These are phyloP conservation scores for Cruciata laevipes DNA, from an alignment of 257 asterid genomes.

Conservation along the genomic window DNA sequence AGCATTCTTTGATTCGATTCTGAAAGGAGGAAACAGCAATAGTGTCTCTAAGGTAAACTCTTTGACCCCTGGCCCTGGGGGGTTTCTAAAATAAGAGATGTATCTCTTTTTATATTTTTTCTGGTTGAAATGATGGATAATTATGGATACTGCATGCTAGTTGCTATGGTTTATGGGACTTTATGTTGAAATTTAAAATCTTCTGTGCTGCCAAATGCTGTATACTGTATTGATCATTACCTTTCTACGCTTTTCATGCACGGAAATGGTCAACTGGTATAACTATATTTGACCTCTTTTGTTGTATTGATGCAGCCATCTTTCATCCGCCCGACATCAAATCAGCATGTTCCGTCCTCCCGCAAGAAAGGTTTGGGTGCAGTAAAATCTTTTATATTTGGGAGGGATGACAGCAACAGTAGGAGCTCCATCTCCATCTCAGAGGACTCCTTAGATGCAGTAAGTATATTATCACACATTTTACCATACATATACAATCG, in stretches of 20 bases:
- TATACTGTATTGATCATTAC: background rate
- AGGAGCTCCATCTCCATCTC: conserved; percentile 56
- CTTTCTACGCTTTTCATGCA: background rate
- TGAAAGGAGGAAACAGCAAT: conserved; percentile 46
- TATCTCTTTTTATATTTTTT: background rate
- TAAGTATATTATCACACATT: conserved; percentile 28
- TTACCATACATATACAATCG: background rate
- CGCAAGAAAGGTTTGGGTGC: conserved; percentile 56
- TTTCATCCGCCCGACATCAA: conserved; percentile 66
- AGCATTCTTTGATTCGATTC: conserved; percentile 70
- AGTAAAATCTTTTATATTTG: conserved; percentile 74
- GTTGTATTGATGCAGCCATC: conserved; percentile 57
- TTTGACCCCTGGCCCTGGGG: background rate
- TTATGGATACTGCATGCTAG: background rate
- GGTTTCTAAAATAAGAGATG: background rate
- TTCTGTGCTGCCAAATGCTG: background rate
- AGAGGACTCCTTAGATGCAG: conserved; percentile 59
- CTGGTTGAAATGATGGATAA: background rate
- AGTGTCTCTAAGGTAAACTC: conserved; percentile 58
- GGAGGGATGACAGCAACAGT: conserved; percentile 87
- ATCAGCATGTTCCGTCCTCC: conserved; percentile 48
- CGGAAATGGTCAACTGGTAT: background rate
- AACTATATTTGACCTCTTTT: background rate
- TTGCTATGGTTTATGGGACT: background rate
- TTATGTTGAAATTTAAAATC: background rate